Base-by-base conservation (phyloP, 208 protist species). In the Leishmania martiniquensis region DNA sequence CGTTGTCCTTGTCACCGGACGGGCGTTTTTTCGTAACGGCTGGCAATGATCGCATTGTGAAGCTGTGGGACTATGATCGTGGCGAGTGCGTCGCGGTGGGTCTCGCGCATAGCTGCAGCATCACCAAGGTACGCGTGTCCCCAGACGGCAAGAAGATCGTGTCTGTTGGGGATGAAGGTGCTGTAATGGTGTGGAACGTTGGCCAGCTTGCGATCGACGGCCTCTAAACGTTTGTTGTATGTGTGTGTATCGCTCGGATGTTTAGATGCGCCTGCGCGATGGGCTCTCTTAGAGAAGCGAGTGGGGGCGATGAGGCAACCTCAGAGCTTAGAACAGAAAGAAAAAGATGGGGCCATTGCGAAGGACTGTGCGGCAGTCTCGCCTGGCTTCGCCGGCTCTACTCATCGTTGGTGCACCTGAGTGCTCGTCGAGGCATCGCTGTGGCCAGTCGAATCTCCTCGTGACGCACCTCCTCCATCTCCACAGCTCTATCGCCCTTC, bases 1-100 rank as follows among this genome's bases (percentile, higher is more conserved):
- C 92, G 47, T 81, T 99, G 20, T 97, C 94, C 65, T 93, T 99
- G 67, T 88, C 90, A 4, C 75, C 89, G 1, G 92, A 98, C 77
- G 97, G 97, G 15, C 81, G 82, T 57, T 94, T 96, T 78, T 98
- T 99, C 77, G 97, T 93, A 32, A 95, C 95, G 9, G 97, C 93
- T 29, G 97, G 97, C 59, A 90, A 87, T 62, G 97, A 99, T 79
- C 96, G 95, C 59, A 90, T 98, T 51, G 88, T 99, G 63, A 99
- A 98, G 93, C 87, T 99, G 77, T 99, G 97, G 96, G 87, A 96
- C 79, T 99, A 99, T 82, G 97, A 99, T 63, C 89, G 94, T 51
- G 97, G 97, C 20, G 86, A 91, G 72, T 95, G 94, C 73, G 75
- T 95, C 12, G 89, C 93, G 2, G 93, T 98, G 10, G 98, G 98